Conservation (phyloP, 2,329 filamentous ascomycete genomes). For the Didymella lethalis region DNA sequence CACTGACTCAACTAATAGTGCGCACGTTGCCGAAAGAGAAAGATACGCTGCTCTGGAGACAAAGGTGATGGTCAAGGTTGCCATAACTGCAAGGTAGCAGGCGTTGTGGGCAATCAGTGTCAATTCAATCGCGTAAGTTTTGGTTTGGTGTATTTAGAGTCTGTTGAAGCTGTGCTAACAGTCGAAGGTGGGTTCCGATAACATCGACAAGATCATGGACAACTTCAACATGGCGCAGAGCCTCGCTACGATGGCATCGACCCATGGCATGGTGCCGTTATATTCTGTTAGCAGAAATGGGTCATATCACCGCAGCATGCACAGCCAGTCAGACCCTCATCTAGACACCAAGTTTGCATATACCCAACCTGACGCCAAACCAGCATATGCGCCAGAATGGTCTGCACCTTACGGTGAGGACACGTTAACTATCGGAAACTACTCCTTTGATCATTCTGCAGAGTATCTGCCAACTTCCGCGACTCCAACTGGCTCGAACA, state of each 20-base stretch:
- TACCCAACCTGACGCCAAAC: conserved; percentile 28
- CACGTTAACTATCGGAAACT: conserved; percentile 41
- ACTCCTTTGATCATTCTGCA: conserved; percentile 33
- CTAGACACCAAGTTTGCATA: conserved; percentile 7
- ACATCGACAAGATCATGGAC: conserved; percentile 36
- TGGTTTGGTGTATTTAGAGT: too few relatives aligned
- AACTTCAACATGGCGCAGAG: conserved; percentile 28
- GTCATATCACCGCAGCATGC: conserved; percentile 27
- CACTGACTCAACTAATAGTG: conserved; percentile 65
- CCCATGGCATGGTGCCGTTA: conserved; percentile 33
- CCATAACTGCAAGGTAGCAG: conserved; percentile 80
- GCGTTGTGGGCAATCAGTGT: conserved; percentile 68
- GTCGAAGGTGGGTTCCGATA: conserved; percentile 44
- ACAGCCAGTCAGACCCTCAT: conserved; percentile 28
- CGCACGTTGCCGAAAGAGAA: conserved; percentile 85
- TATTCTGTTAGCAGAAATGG: conserved; percentile 25
- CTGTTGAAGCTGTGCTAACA: conserved; percentile 20
- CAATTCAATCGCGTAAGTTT: conserved; percentile 76
- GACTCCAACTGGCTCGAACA: conserved; percentile 19
- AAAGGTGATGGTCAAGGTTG: conserved; percentile 79
- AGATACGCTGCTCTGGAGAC: conserved; percentile 94
- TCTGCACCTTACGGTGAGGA: conserved; percentile 37
- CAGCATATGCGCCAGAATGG: conserved; percentile 35
- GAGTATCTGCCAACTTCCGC: conserved; percentile 32
- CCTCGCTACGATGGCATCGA: conserved; percentile 28